Evolutionary conservation across 163 green algal species (phyloP), one percentile per base, ranked within the genome.

Genomic region (Coccomyxa subellipsoidea): DNA sequence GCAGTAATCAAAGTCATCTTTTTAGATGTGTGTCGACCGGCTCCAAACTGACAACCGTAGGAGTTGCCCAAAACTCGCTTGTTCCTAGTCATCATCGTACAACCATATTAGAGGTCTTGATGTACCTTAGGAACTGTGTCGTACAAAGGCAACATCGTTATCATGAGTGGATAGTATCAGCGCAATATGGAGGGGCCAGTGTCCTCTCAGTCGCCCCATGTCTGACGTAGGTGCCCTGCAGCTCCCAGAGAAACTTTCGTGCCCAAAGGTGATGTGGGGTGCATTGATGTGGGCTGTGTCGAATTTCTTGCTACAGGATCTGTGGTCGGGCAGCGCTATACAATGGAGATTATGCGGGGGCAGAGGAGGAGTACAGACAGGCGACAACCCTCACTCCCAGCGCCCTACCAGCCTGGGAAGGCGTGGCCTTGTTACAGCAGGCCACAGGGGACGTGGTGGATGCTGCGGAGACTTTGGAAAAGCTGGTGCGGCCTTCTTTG

Each of bases 391-490:
- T 76, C 32, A 73, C 84, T 40, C 59, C 54, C 15, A 36, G 53
- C 2, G 78, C 66, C 25, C 23, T 84, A 31, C 38, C 32, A 47
- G 84, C 81, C 38, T 85, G 78, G 81, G 84, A 88, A 73, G 81
- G 81, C 39, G 35, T 88, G 59, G 84, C 84, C 31, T 59, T 78
- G 39, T 25, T 84, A 34, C 71, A 88, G 66, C 54, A 84, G 27
- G 81, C 81, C 5, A 72, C 38, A 0, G 78, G 81, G 12, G 71
- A 88, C 15, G 37, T 82, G 9, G 54, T 69, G 27, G 79, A 84
- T 32, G 81, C 81, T 36, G 78, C 72, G 36, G 78, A 88, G 78
- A 85, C 81, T 4, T 88, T 82, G 75, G 38, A 80, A 7, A 80
- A 84, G 32, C 72, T 88, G 81, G 84, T 88, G 66, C 7, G 76